Conservation (phyloP, 2,329 filamentous ascomycete species). For the Claviceps cyperi region DNA sequence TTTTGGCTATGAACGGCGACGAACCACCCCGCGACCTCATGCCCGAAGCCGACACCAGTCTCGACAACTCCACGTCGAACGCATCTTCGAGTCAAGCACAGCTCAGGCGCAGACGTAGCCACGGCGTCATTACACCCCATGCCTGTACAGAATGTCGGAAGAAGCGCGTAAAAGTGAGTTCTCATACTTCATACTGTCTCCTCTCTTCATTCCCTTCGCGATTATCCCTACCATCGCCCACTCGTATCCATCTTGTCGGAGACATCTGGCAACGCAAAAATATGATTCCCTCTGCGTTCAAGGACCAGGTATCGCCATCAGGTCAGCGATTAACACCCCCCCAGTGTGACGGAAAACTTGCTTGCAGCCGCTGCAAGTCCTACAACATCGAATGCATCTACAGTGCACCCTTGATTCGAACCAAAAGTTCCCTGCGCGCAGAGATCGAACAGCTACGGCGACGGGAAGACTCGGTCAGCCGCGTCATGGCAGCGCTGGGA, state of each 20-base stretch:
- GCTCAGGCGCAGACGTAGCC: constrained; percentile 33
- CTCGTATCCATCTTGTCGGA: no score
- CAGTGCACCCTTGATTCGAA: constrained; percentile 45
- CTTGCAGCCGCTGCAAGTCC: constrained; percentile 37
- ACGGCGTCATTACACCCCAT: constrained; percentile 42
- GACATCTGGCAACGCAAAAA: no score
- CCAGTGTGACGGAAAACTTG: constrained; percentile 43
- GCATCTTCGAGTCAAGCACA: neutral
- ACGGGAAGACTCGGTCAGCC: constrained; percentile 37
- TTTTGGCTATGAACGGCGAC: neutral
- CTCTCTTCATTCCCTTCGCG: no score
- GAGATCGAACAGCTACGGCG: constrained; percentile 43
- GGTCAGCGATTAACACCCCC: neutral
- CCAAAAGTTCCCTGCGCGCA: constrained; percentile 43
- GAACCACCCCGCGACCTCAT: neutral
- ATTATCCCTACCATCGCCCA: no score
- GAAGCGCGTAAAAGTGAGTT: constrained; percentile 41
- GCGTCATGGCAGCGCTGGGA: constrained; percentile 36
- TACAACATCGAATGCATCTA: constrained; percentile 41
- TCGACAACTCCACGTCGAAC: neutral
- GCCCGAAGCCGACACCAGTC: neutral
- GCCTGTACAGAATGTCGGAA: constrained; percentile 46
- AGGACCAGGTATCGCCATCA: no score
- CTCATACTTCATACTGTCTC: no score
- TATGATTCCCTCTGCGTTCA: no score